Conservation (phyloP, 2,329 filamentous ascomycete genomes). For the Arthrocladium fulminans region DNA sequence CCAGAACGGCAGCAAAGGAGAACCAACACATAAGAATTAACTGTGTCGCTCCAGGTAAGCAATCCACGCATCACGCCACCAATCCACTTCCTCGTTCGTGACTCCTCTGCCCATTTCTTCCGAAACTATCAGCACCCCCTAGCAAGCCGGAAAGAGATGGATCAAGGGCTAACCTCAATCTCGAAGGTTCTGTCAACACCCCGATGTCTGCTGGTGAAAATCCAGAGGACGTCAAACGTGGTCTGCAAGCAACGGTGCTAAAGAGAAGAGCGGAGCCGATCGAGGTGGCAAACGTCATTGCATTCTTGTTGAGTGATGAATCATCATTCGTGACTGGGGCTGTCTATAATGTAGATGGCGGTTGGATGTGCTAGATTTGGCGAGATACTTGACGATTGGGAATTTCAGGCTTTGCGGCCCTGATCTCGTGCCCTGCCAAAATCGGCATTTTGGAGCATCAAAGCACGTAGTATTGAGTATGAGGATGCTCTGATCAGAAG, state of each 20-base stretch:
- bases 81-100: too few species aligned
- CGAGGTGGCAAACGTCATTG: slow-evolving; percentile 37
- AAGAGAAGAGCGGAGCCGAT: slow-evolving; percentile 27
- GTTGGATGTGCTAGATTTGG: slow-evolving; percentile 28
- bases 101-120: too few species aligned
- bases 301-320: slow-evolving; percentile 41
- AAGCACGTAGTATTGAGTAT: too few species aligned
- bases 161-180: neutral
- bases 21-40: slow-evolving; percentile 30
- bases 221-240: slow-evolving; percentile 11
- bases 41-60: slow-evolving; percentile 21
- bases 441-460: too few species aligned
- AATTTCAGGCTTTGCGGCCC: too few species aligned
- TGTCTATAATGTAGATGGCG: slow-evolving; percentile 40
- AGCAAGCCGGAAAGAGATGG: too few species aligned
- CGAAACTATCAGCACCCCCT: too few species aligned
- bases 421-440: too few species aligned
- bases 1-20: slow-evolving; percentile 32
- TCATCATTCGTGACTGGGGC: slow-evolving; percentile 40
- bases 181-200: slow-evolving; percentile 12
- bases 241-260: slow-evolving; percentile 20
- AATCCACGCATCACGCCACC: neutral
- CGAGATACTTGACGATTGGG: neutral
- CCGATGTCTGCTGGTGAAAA: slow-evolving; percentile 11
- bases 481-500: too few species aligned